Evolutionary conservation across 225 moss, liverwort and hornwort species (phyloP).

Genomic region (Sphagnum tenellum): DNA sequence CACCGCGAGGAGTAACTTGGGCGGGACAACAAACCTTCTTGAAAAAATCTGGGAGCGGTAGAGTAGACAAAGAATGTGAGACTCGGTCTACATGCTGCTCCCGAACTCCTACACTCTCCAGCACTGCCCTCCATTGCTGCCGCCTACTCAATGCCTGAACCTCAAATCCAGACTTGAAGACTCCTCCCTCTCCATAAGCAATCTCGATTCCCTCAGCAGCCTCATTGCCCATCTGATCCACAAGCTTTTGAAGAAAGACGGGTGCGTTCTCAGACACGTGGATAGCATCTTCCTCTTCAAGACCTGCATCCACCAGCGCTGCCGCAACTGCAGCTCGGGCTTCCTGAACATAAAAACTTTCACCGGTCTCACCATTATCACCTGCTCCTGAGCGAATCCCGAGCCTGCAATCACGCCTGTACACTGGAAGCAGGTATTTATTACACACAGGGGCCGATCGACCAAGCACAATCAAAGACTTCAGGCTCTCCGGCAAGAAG

Average conservation of each 20-base stretch:
- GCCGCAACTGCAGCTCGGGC: conserved; percentile 40
- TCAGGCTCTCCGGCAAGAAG: no score
- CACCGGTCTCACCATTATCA: conserved; percentile 4
- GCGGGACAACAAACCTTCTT: conserved; percentile 44
- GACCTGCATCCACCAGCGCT: conserved; percentile 47
- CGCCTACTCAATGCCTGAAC: conserved; percentile 21
- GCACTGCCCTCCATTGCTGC: conserved; percentile 43
- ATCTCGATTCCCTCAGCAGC: conserved; percentile 26
- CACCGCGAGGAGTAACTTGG: no score
- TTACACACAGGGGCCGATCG: no score
- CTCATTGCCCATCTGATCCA: conserved; percentile 18
- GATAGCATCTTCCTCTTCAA: conserved; percentile 45
- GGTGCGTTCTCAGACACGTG: conserved; percentile 52
- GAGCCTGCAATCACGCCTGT: no score
- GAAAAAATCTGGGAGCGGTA: conserved; percentile 59
- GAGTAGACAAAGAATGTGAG: conserved; percentile 45
- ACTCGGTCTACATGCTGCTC: conserved; percentile 42
- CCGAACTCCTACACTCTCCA: conserved; percentile 78
- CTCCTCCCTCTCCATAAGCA: conserved; percentile 9
- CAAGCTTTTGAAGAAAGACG: conserved; percentile 37
- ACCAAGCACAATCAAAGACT: no score
- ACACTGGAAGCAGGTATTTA: no score
- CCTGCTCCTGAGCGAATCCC: no score
- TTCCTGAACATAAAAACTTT: conserved; percentile 12
- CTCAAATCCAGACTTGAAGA: conserved; percentile 4